Evolutionary conservation across 2,329 filamentous ascomycete species (phyloP).

Genomic region (Cadophora sp.): DNA sequence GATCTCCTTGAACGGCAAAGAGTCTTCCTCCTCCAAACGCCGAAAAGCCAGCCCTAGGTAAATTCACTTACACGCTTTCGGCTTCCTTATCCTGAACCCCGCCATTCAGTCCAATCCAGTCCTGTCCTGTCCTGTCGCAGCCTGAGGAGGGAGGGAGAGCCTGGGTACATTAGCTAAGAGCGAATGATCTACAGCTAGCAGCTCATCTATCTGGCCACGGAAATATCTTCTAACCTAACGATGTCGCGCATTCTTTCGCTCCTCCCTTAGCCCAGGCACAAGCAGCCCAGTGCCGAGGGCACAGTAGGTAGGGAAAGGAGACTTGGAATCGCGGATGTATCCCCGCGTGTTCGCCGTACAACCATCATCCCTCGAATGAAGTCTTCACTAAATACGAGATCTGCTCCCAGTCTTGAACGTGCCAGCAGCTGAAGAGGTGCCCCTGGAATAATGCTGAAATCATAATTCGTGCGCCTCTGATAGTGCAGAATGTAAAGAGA

Average conservation of each 20-base stretch:
- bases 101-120: background rate
- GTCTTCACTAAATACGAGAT: too few relatives aligned
- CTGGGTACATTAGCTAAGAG: too few relatives aligned
- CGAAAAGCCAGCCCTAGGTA: background rate
- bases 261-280: conserved; percentile 13
- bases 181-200: conserved; percentile 9
- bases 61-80: background rate
- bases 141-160: too few relatives aligned
- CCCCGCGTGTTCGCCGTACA: conserved; percentile 1
- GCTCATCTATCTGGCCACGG: background rate
- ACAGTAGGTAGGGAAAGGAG: background rate
- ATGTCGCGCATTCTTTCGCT: conserved; percentile 17
- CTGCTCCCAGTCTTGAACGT: background rate
- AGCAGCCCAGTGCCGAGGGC: conserved; percentile 4
- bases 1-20: background rate
- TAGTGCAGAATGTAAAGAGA: background rate
- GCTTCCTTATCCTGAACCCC: background rate
- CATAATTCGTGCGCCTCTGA: conserved; percentile 1
- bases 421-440: background rate
- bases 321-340: background rate
- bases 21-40: too few relatives aligned
- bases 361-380: background rate
- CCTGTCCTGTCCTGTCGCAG: too few relatives aligned
- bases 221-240: conserved; percentile 12
- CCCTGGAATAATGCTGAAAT: background rate